These are phyloP conservation scores for Manihot esculenta DNA, from an alignment of 441 rosid species.

Conservation along the genomic window DNA sequence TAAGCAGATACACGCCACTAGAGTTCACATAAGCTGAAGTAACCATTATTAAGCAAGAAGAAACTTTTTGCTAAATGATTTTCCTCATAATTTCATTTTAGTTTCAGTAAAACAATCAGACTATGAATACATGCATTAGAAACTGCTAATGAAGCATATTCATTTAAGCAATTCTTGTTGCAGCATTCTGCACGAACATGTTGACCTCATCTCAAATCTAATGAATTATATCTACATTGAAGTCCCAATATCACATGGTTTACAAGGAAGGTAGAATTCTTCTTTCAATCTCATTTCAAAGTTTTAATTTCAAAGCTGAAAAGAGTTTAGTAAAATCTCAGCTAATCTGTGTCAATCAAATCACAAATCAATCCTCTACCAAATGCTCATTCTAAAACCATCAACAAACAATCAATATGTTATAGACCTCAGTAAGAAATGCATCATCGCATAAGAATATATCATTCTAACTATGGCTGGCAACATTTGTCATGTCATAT, in stretches of 20 bases:
- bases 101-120: not conserved
- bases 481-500: too few relatives aligned
- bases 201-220: not conserved
- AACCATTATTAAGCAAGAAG: not conserved
- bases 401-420: not conserved
- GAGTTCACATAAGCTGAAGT: not conserved
- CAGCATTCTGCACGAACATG: not conserved
- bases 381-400: not conserved
- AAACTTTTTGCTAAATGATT: not conserved
- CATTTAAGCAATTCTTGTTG: not conserved
- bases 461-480: not conserved
- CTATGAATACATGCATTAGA: conserved; percentile 3
- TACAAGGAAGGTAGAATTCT: not conserved
- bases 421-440: not conserved
- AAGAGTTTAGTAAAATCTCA: not conserved
- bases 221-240: not conserved
- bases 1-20: not conserved
- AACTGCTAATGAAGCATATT: not conserved
- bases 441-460: not conserved
- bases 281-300: not conserved
- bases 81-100: not conserved
- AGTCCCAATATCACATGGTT: not conserved
- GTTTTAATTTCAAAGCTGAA: not conserved
- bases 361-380: not conserved
- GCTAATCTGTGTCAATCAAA: conserved; percentile 3